Percentiles rank a stretch among this genome's conserved stretches.
Evolutionary conservation across 2,329 filamentous ascomycete genomes (phyloP).

Genomic region (Fusarium miscanthi): DNA sequence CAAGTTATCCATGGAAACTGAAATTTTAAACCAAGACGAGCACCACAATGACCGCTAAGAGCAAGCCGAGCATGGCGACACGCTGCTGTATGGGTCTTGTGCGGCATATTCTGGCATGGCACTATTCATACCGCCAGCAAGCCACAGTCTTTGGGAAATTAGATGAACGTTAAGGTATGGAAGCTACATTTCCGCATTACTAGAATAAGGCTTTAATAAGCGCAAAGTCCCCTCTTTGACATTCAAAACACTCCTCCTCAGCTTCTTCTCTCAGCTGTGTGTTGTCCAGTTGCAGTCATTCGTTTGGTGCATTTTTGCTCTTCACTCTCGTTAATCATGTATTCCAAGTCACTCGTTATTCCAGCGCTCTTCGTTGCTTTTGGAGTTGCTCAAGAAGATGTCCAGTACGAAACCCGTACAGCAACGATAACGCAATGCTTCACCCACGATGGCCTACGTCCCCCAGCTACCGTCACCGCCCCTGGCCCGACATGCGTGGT

Average conservation of each 20-base stretch:
- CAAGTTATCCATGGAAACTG: not conserved
- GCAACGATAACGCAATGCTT: constrained; percentile 33
- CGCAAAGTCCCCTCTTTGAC: not conserved
- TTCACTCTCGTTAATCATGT: constrained; percentile 9
- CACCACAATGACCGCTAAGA: not conserved
- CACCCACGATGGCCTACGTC: not conserved
- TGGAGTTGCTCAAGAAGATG: not conserved
- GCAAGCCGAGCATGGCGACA: not conserved
- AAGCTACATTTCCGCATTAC: not conserved
- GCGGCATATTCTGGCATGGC: not conserved
- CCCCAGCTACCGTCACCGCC: not conserved
- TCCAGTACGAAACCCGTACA: constrained; percentile 13
- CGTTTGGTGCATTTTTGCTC: not conserved
- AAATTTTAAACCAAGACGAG: not conserved
- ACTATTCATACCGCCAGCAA: not conserved
- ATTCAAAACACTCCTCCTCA: too few relatives aligned
- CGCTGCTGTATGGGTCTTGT: not conserved
- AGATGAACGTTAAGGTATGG: not conserved
- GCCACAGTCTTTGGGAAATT: not conserved
- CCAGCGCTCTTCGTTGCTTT: not conserved
- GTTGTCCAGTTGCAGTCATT: not conserved
- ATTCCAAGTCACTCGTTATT: constrained; percentile 2
- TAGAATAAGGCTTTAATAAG: not conserved
- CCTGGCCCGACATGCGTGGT: constrained; percentile 3
- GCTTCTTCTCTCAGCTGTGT: too few relatives aligned